These are phyloP conservation scores for Lichtheimia corymbifera DNA, from an alignment of 371 early-diverging fungal species.

Conservation along the genomic window DNA sequence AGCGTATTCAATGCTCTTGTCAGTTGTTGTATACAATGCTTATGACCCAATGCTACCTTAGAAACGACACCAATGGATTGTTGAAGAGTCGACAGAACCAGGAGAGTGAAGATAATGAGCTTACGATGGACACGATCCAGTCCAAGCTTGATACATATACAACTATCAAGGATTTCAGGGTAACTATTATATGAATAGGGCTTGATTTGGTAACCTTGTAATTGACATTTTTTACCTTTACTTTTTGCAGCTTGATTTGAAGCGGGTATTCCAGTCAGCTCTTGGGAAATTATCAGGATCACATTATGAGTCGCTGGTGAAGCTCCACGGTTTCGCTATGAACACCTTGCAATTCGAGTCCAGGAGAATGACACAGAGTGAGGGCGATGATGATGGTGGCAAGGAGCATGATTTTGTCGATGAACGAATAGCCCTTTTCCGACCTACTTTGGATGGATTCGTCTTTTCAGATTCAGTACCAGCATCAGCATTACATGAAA, in stretches of 20 bases:
- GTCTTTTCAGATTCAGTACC: constrained; percentile 34
- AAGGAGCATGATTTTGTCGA: background rate
- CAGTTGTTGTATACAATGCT: too few relatives aligned
- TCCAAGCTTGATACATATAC: constrained; percentile 8
- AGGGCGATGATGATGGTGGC: background rate
- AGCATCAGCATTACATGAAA: constrained; percentile 5
- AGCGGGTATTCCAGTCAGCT: constrained; percentile 8
- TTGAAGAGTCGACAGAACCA: too few relatives aligned
- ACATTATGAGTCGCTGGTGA: constrained; percentile 7
- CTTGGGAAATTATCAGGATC: constrained; percentile 6
- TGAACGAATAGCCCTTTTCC: constrained; percentile 28
- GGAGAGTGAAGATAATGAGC: too few relatives aligned
- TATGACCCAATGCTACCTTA: too few relatives aligned
- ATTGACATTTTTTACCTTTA: background rate
- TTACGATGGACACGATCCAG: constrained; percentile 4
- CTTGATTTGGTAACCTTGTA: background rate
- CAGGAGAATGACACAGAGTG: constrained; percentile 1
- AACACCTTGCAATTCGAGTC: constrained; percentile 14
- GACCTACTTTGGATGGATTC: constrained; percentile 46
- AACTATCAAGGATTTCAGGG: constrained; percentile 12
- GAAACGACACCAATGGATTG: too few relatives aligned
- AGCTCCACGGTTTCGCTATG: constrained; percentile 10
- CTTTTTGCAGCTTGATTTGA: constrained; percentile 12
- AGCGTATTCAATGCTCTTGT: too few relatives aligned
- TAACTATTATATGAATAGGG: background rate